phyloP scores from a whole-genome alignment of 768 basidiomycete genomes.

The Rubroboletus satanas region DNA sequence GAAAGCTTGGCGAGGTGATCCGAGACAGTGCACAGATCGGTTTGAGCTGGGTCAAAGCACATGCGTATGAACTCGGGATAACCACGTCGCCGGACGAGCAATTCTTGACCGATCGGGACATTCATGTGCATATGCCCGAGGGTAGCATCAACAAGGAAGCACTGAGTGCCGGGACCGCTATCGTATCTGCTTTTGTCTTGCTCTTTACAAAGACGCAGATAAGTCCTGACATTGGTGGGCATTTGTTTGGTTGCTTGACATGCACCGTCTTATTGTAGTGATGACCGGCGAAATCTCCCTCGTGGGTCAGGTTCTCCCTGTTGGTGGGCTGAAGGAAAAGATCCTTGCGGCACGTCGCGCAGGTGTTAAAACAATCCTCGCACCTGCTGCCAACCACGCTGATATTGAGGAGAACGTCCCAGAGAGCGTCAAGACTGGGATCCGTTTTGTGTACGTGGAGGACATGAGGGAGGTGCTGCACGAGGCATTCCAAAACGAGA shows the following conservation, averaged over 20 bases:
- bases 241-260: not conserved
- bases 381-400: slow-evolving; percentile 82
- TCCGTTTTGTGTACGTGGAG: slow-evolving; percentile 93
- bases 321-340: slow-evolving; percentile 95
- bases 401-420: slow-evolving; percentile 99
- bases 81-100: slow-evolving; percentile 67
- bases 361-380: slow-evolving; percentile 88
- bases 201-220: slow-evolving; percentile 85
- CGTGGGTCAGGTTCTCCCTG: slow-evolving; percentile 92
- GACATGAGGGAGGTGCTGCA: slow-evolving; percentile 85
- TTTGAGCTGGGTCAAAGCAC: slow-evolving; percentile 87
- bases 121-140: slow-evolving; percentile 97
- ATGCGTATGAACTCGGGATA: slow-evolving; percentile 87
- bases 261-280: slow-evolving; percentile 43
- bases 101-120: slow-evolving; percentile 79
- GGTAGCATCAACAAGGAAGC: slow-evolving; percentile 93
- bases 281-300: slow-evolving; percentile 99
- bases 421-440: slow-evolving; percentile 91
- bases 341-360: slow-evolving; percentile 96
- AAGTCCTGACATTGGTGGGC: slow-evolving; percentile 82
- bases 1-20: slow-evolving; percentile 98
- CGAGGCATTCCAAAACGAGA: slow-evolving; percentile 74
- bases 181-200: slow-evolving; percentile 86
- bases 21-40: slow-evolving; percentile 95
- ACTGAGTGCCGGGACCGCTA: slow-evolving; percentile 93